Percentiles rank a stretch among this genome's conserved stretches.
These are phyloP conservation scores for Fusarium chaquense DNA, from an alignment of 2,329 filamentous ascomycete genomes.

Conservation along the genomic window DNA sequence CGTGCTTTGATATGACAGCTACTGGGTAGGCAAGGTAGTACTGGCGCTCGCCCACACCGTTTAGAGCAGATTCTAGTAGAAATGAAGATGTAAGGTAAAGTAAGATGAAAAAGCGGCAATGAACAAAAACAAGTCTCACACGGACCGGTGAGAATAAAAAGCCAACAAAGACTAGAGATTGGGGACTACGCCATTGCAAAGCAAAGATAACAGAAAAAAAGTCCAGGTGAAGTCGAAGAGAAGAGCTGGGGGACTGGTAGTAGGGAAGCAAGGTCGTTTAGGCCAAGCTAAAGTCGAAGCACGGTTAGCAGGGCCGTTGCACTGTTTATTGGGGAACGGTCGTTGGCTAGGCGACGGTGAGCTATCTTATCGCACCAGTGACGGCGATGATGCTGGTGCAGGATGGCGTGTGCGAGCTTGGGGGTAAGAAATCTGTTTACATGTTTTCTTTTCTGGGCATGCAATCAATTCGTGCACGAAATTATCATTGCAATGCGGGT, in stretches of 20 bases:
- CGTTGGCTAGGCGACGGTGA: conserved; percentile 45
- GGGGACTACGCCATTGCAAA: conserved; percentile 44
- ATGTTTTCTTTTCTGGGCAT: background rate
- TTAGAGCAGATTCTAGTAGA: conserved; percentile 11
- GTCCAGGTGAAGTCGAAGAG: conserved; percentile 25
- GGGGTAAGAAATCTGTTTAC: conserved; percentile 5
- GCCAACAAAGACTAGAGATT: conserved; percentile 34
- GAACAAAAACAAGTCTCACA: conserved; percentile 29
- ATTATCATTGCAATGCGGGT: background rate
- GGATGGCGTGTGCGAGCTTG: conserved; percentile 22
- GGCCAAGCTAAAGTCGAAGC: conserved; percentile 29
- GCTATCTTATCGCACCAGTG: conserved; percentile 42
- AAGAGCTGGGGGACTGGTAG: conserved; percentile 38
- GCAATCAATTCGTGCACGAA: background rate
- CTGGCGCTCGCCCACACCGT: conserved; percentile 10
- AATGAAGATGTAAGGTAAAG: conserved; percentile 13
- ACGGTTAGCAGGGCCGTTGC: conserved; percentile 41
- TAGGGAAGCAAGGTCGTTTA: conserved; percentile 32
- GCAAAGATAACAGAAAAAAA: conserved; percentile 29
- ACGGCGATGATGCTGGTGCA: conserved; percentile 28
- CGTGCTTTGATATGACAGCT: conserved; percentile 23
- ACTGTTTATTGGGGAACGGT: conserved; percentile 45
- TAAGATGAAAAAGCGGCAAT: conserved; percentile 17
- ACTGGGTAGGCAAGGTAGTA: conserved; percentile 9
- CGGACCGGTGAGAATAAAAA: conserved; percentile 30